Base-by-base conservation (phyloP, 352 stramenopile species). In the Thalassiosira ordinaria region DNA sequence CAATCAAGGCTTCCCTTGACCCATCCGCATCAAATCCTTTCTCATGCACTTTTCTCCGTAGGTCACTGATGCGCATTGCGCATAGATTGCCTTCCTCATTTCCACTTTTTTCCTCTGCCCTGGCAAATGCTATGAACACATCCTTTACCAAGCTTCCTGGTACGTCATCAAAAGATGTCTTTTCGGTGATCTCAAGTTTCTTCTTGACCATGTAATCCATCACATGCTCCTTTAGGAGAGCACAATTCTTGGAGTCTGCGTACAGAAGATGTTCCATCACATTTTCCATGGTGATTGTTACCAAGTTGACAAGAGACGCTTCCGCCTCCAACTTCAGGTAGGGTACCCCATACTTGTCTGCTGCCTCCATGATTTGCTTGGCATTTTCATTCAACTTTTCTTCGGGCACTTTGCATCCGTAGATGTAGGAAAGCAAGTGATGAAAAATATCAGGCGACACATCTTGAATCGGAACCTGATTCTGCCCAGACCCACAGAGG, bases 311-410 rank as follows among this genome's bases (percentile, higher is more conserved):
- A 62, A 61, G 55, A 0, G 14, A 41, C 0, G 47, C 61, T 31
- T 68, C 60, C 4, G 67, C 39, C 31, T 68, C 55, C 18, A 67
- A 52, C 47, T 78, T 65, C 9, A 59, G 59, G 16, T 53, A 35
- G 2, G 53, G 20, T 9, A 61, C 52, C 5, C 35, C 63, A 63
- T 62, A 76, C 24, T 53, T 51, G 14, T 70, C 24, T 13, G 56
- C 52, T 0, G 63, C 31, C 22, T 56, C 33, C 1, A 65, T 61
- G n/a, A 71, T 71, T 0, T 47, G 31, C 49, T 67, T 71, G 1
- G 33, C n/a, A 18, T 64, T 11, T 0, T 41, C 27, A 16, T 63
- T 55, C 5, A 78, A 22, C 20, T 64, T 49, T 18, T 47, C 29
- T 1, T 55, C 16, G 0, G 18, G 1, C 24, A 61, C 18, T 18